Conservation (phyloP, 306 rosid species). For the Oxytropis ochrocephala region DNA sequence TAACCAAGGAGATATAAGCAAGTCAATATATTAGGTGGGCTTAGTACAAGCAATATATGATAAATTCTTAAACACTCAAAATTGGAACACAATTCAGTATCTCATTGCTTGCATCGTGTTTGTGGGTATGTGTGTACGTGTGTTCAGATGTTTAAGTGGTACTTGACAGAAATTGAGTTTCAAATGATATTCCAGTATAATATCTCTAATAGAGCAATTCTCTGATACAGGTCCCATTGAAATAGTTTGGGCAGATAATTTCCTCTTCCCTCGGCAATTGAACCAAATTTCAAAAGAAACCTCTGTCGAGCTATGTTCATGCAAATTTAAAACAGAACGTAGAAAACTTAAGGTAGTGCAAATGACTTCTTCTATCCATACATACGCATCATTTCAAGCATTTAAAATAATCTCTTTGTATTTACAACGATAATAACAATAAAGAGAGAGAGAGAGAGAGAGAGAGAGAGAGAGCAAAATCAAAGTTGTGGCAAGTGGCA, state of each 20-base stretch:
- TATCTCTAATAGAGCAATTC: neutral
- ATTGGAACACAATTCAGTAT: neutral
- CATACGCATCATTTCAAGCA: neutral
- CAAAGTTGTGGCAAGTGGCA: neutral
- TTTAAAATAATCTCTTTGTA: neutral
- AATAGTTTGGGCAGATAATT: neutral
- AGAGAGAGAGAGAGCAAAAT: neutral
- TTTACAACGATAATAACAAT: no score
- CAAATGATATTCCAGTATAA: neutral
- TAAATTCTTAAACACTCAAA: slow-evolving; percentile 1
- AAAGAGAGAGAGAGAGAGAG: no score
- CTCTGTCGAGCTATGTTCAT: neutral
- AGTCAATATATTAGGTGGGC: slow-evolving; percentile 4
- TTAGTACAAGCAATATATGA: neutral
- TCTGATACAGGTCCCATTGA: neutral
- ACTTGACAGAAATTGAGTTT: neutral
- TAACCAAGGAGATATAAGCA: slow-evolving; percentile 14
- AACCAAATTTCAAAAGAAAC: neutral
- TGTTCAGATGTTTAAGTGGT: neutral
- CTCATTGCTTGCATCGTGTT: neutral
- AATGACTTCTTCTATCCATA: neutral
- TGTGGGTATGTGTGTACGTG: neutral
- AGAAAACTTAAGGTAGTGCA: neutral
- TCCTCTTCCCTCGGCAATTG: neutral
- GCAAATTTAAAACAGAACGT: neutral